Conservation (phyloP, 495 filamentous ascomycete genomes). For the Pyrenula aspistea region DNA sequence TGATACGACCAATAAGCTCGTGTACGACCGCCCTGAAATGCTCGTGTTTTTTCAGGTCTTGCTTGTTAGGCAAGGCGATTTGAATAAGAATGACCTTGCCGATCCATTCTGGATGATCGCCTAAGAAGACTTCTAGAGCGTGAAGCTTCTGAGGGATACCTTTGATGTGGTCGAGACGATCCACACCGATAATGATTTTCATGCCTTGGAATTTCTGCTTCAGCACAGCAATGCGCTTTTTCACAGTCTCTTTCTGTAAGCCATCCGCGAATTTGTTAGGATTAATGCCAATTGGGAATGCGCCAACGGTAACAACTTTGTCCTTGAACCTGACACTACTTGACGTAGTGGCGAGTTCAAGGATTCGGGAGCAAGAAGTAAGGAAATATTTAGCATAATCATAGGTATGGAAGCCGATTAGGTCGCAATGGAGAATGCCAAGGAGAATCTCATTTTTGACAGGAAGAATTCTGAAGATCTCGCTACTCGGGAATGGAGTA, state of each 20-base stretch:
- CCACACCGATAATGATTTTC: conserved; percentile 92
- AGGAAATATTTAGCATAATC: conserved; percentile 93
- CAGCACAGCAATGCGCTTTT: conserved; percentile 73
- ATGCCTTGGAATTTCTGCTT: conserved; percentile 89
- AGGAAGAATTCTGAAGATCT: conserved; percentile 91
- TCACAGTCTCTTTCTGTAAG: conserved; percentile 70
- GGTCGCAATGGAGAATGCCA: conserved; percentile 79
- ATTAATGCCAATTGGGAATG: conserved; percentile 95
- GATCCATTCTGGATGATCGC: conserved; percentile 94
- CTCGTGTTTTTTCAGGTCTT: conserved; percentile 96
- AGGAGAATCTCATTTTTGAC: conserved; percentile 78
- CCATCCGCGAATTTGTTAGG: conserved; percentile 89
- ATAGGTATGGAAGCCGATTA: conserved; percentile 95
- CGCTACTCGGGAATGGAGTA: conserved; percentile 92
- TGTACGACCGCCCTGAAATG: conserved; percentile 89
- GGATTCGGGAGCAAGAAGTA: conserved; percentile 78
- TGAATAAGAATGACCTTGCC: conserved; percentile 96
- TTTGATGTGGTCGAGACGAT: conserved; percentile 96
- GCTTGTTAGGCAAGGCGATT: conserved; percentile 84
- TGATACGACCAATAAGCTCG: conserved; percentile 88
- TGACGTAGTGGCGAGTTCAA: conserved; percentile 71
- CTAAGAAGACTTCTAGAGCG: conserved; percentile 89
- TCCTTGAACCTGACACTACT: conserved; percentile 82
- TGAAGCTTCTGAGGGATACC: conserved; percentile 95
- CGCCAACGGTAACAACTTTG: conserved; percentile 73